These are phyloP conservation scores for Exophiala dermatitidis DNA, from an alignment of 2,329 filamentous ascomycete species.

Conservation along the genomic window DNA sequence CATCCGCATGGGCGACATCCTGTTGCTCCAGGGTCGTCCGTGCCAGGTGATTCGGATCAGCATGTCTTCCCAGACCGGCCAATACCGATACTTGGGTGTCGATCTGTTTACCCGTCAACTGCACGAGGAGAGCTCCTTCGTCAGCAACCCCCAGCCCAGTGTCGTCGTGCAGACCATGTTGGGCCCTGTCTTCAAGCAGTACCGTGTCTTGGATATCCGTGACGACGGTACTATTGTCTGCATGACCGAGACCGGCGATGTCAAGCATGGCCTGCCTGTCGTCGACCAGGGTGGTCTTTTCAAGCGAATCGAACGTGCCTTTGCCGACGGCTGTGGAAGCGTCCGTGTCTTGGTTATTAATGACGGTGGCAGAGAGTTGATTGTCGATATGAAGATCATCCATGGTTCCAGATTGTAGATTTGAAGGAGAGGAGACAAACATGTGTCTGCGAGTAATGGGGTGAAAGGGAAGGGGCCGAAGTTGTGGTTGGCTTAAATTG, in stretches of 20 bases:
- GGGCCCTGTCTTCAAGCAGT: constrained; percentile 99
- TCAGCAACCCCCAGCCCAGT: constrained; percentile 92
- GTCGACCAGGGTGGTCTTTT: constrained; percentile 91
- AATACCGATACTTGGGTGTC: constrained; percentile 99
- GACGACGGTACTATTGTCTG: constrained; percentile 75
- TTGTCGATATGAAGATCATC: constrained; percentile 98
- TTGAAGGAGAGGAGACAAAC: not conserved
- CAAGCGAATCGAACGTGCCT: constrained; percentile 70
- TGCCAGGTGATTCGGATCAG: constrained; percentile 99
- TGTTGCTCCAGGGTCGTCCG: constrained; percentile 97
- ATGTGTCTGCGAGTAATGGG: not conserved
- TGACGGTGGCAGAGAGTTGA: constrained; percentile 87
- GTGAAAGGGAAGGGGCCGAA: not conserved
- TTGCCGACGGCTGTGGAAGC: constrained; percentile 84
- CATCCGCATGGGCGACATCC: constrained; percentile 96
- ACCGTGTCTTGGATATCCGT: constrained; percentile 96
- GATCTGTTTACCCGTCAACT: constrained; percentile 99
- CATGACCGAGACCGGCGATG: constrained; percentile 98
- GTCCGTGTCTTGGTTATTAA: constrained; percentile 93
- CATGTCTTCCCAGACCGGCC: constrained; percentile 92
- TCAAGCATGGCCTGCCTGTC: constrained; percentile 93
- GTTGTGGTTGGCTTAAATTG: too few relatives aligned
- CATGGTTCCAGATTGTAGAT: constrained; percentile 63
- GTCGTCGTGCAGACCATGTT: constrained; percentile 99
- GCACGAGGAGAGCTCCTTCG: constrained; percentile 95